These are phyloP conservation scores for Cetradonia linearis DNA, from an alignment of 495 filamentous ascomycete species.

Conservation along the genomic window DNA sequence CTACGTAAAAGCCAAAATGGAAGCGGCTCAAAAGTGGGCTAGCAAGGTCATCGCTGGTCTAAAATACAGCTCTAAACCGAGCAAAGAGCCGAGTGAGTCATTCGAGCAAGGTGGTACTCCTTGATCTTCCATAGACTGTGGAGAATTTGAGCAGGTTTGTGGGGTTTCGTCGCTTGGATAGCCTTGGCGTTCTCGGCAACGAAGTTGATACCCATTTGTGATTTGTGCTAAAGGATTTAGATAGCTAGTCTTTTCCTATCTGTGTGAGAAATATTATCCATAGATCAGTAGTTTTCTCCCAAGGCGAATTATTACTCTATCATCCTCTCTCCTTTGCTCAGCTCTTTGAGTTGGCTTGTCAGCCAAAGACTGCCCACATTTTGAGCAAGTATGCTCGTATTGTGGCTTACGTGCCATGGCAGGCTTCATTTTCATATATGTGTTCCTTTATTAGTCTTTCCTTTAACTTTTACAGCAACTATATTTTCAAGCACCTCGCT, in stretches of 20 bases:
- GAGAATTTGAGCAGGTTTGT: conserved; percentile 3
- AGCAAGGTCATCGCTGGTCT: conserved; percentile 11
- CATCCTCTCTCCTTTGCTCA: neutral
- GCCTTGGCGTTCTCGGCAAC: conserved; percentile 3
- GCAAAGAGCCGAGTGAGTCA: conserved; percentile 4
- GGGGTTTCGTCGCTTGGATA: neutral
- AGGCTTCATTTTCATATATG: neutral
- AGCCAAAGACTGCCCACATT: neutral
- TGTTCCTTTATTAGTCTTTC: neutral
- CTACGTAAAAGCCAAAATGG: conserved; percentile 20
- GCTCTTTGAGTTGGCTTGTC: neutral
- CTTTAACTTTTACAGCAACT: neutral
- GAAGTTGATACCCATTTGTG: conserved; percentile 17
- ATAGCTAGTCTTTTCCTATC: neutral
- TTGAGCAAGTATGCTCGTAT: neutral
- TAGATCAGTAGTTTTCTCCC: neutral
- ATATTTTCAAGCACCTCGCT: neutral
- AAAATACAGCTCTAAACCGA: conserved; percentile 9
- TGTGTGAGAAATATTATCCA: neutral
- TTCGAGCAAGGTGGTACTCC: conserved; percentile 11
- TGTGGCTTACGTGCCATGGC: neutral
- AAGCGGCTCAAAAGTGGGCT: conserved; percentile 22
- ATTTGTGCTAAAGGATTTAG: neutral
- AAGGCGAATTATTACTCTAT: neutral
- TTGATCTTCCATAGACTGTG: neutral